Base-by-base conservation (phyloP, 1,284 basidiomycete species). In the Exsudoporus floridanus region DNA sequence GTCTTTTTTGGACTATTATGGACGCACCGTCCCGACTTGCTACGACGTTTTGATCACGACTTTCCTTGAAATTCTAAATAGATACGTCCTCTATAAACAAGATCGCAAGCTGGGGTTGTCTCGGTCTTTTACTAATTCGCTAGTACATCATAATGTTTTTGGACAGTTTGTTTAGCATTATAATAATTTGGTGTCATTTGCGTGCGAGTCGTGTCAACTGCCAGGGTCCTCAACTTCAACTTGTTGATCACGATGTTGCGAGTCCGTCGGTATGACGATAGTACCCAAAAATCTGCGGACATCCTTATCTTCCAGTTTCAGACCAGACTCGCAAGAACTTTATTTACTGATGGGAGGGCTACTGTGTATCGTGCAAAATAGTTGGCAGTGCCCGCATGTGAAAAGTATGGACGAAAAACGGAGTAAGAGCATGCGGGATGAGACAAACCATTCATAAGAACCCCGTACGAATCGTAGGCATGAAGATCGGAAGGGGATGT, bases 401-500 rank as follows among this genome's bases (percentile, higher is more conserved):
- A 21, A 8, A 37, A 10, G 35, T 18, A 21, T 19, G 1, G 13
- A 33, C 33, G 13, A 10, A 5, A 21, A n/a, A 52, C 30, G 18
- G 21, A 23, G 38, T 18, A 45, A 46, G 52, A 36, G 23, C 37
- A 7, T 25, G 19, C 9, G 23, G 19, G 25, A 18, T 13, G 41
- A 46, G 35, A 50, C 42, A 33, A 28, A 27, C 42, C 50, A 8
- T 40, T 64, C 57, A 81, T 35, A 74, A 75, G 65, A 83, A 84
- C 30, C 77, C 77, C 9, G 82, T 85, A 8, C 60, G 70, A 39
- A 80, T 75, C 18, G 71, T 69, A 3, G 84, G 78, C 36, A 71
- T 69, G 65, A 88, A 86, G 51, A 88, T 78, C 10, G 86, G 85
- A 35, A 88, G 67, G 10, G 84, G 84, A 63, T 88, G 86, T 10